Conservation (phyloP, 495 filamentous ascomycete genomes). For the Aspergillus saccharolyticus region DNA sequence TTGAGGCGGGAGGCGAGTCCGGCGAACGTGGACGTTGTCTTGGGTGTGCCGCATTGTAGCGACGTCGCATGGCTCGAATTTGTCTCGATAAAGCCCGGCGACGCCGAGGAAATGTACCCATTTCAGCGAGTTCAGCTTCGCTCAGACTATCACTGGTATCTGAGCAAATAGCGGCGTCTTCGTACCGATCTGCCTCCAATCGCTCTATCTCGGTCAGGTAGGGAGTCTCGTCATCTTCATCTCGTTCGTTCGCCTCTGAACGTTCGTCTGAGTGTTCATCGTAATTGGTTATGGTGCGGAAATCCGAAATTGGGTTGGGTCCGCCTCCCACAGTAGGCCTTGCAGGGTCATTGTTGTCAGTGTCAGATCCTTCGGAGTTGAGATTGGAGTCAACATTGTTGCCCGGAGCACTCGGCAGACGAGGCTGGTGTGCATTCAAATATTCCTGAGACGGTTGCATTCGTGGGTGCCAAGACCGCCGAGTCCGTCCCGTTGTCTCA, state of each 20-base stretch:
- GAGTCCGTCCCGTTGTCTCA: constrained; percentile 24
- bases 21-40: constrained; percentile 24
- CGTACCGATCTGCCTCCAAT: constrained; percentile 6
- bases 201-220: constrained; percentile 24
- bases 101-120: constrained; percentile 24
- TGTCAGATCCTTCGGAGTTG: constrained; percentile 14
- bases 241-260: constrained; percentile 22
- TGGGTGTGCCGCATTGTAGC: constrained; percentile 14
- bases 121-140: constrained; percentile 29
- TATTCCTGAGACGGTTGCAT: constrained; percentile 42
- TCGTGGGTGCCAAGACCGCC: constrained; percentile 24
- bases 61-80: constrained; percentile 21
- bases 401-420: constrained; percentile 28
- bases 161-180: constrained; percentile 39
- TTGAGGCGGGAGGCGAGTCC: constrained; percentile 5
- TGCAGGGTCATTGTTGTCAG: constrained; percentile 12
- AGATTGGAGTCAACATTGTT: constrained; percentile 20
- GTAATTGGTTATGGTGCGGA: constrained; percentile 49
- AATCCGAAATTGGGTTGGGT: constrained; percentile 29
- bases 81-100: constrained; percentile 29
- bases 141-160: constrained; percentile 47
- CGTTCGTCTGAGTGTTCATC: constrained; percentile 38
- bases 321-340: constrained; percentile 7
- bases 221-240: constrained; percentile 10
- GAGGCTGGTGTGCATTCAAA: constrained; percentile 32